Percentiles rank a stretch among this genome's conserved stretches.
These are phyloP conservation scores for Coemansia sp. DNA, from an alignment of 192 early-diverging fungal genomes.

Conservation along the genomic window DNA sequence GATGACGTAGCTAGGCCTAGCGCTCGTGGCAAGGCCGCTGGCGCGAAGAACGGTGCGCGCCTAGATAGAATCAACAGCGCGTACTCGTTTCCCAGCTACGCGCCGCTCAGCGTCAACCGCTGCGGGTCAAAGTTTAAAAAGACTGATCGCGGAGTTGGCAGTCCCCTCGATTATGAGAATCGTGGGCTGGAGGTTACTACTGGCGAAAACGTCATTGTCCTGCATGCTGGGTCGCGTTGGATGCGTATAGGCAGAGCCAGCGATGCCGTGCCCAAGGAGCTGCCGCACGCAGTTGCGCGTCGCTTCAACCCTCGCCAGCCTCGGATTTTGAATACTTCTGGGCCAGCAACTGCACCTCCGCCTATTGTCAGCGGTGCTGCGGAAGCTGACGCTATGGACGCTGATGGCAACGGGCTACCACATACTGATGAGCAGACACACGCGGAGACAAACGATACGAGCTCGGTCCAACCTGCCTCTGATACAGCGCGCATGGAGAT, in stretches of 20 bases:
- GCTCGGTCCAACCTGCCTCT: neutral
- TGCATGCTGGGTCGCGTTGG: constrained; percentile 83
- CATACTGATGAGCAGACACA: neutral
- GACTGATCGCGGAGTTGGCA: constrained; percentile 31
- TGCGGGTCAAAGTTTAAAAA: constrained; percentile 40
- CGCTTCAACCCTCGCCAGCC: constrained; percentile 30
- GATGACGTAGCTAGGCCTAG: constrained; percentile 2
- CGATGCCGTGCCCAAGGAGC: constrained; percentile 73
- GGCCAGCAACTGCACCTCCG: neutral
- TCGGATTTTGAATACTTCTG: neutral
- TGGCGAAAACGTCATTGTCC: constrained; percentile 73
- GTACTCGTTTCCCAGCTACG: constrained; percentile 48
- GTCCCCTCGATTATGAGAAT: neutral
- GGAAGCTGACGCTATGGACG: constrained; percentile 15
- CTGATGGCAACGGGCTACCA: constrained; percentile 12
- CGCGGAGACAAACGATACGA: neutral
- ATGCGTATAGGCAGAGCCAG: constrained; percentile 81
- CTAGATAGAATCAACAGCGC: constrained; percentile 33
- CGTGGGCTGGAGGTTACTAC: constrained; percentile 27
- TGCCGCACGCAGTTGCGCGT: constrained; percentile 82
- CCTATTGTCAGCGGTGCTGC: neutral
- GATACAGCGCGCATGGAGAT: neutral
- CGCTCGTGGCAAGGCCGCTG: neutral
- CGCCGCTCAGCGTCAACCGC: constrained; percentile 32
- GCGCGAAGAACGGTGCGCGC: neutral